Conservation (phyloP, 2,329 filamentous ascomycete genomes). For the Epichloe glyceriae region DNA sequence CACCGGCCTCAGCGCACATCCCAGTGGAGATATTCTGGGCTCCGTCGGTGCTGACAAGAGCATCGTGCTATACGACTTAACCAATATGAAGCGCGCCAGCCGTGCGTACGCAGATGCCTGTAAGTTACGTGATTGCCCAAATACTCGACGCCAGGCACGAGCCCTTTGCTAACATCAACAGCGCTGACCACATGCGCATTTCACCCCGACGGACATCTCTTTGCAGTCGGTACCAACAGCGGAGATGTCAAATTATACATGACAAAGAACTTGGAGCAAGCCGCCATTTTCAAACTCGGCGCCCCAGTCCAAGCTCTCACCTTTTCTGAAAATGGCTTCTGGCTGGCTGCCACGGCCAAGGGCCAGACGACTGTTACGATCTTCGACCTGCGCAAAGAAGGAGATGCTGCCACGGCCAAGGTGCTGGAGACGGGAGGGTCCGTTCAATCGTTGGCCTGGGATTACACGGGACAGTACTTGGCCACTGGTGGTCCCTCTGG, state of each 20-base stretch:
- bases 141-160: not conserved
- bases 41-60: constrained; percentile 88
- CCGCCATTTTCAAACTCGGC: constrained; percentile 58
- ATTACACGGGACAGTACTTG: constrained; percentile 90
- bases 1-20: constrained; percentile 68
- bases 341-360: constrained; percentile 75
- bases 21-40: constrained; percentile 68
- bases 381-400: constrained; percentile 87
- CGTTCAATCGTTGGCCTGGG: constrained; percentile 72
- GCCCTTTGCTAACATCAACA: constrained; percentile 18
- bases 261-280: constrained; percentile 63
- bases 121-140: constrained; percentile 32
- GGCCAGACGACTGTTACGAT: constrained; percentile 68
- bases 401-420: constrained; percentile 68
- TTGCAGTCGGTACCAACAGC: constrained; percentile 68
- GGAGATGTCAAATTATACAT: constrained; percentile 84
- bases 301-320: constrained; percentile 61
- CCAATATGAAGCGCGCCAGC: constrained; percentile 52
- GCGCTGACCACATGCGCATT: constrained; percentile 70
- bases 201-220: constrained; percentile 92
- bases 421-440: constrained; percentile 71
- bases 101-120: constrained; percentile 70
- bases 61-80: constrained; percentile 77
- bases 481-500: constrained; percentile 69
- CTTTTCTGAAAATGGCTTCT: constrained; percentile 96